Percentiles rank a stretch among this genome's conserved stretches.
Evolutionary conservation across 78 protist genomes (phyloP).

Genomic region (Bodo saltans): DNA sequence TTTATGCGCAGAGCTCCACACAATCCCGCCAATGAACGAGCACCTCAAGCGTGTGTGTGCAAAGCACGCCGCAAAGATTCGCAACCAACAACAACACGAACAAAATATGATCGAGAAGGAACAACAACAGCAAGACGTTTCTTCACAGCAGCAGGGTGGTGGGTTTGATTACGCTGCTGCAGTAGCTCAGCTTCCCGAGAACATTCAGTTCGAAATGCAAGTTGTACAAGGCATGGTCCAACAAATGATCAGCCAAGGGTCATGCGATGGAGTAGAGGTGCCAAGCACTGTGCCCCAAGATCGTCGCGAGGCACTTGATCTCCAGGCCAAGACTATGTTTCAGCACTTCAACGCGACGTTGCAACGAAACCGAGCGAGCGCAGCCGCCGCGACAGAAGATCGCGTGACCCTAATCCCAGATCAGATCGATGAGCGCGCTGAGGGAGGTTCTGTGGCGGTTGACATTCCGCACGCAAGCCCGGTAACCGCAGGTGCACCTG

Average conservation of each 20-base stretch:
- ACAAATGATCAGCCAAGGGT: not conserved
- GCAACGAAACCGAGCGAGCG: too few relatives aligned
- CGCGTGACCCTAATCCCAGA: too few relatives aligned
- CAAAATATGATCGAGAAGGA: too few relatives aligned
- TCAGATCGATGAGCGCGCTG: too few relatives aligned
- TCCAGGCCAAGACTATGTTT: not conserved
- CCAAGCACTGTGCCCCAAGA: not conserved
- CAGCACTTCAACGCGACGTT: not conserved
- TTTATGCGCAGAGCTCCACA: not conserved
- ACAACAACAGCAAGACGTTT: too few relatives aligned
- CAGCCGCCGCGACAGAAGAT: too few relatives aligned
- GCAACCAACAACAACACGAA: too few relatives aligned
- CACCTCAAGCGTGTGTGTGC: not conserved
- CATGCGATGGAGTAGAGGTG: too few relatives aligned
- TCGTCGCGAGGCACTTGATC: not conserved
- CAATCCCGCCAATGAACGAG: conserved; percentile 8
- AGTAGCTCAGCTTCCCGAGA: not conserved
- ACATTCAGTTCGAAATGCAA: not conserved
- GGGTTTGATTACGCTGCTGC: not conserved
- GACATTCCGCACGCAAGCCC: too few relatives aligned
- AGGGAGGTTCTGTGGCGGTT: too few relatives aligned
- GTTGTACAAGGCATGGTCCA: not conserved
- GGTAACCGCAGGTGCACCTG: too few relatives aligned
- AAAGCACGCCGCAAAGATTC: not conserved
- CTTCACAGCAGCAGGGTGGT: too few relatives aligned